Evolutionary conservation across 768 basidiomycete genomes (phyloP).

Genomic region (Phanerochaete carnosa): DNA sequence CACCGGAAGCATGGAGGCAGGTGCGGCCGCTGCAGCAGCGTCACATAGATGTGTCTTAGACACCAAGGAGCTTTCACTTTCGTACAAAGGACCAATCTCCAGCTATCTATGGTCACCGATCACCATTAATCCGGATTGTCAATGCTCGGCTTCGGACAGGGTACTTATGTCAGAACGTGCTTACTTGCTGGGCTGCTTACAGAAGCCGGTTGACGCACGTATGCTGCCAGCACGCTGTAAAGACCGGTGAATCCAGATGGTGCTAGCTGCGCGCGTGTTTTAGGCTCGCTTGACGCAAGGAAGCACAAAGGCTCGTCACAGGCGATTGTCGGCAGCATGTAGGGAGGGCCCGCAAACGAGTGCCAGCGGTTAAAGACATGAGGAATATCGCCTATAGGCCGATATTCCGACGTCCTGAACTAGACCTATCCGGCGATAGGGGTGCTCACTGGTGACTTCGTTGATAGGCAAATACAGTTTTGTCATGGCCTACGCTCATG

Average conservation of each 20-base stretch:
- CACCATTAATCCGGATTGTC: too few relatives aligned
- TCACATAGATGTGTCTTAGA: not conserved
- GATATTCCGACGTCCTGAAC: not conserved
- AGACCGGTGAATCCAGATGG: not conserved
- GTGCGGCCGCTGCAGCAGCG: not conserved
- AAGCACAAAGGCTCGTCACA: not conserved
- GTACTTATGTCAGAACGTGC: not conserved
- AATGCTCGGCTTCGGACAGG: not conserved
- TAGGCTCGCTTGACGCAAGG: slow-evolving; percentile 8
- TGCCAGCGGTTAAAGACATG: not conserved
- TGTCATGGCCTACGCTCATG: not conserved
- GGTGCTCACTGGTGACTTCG: not conserved
- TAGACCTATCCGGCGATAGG: not conserved
- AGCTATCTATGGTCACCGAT: too few relatives aligned
- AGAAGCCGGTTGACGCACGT: not conserved
- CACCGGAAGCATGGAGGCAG: not conserved
- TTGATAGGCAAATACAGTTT: slow-evolving; percentile 3
- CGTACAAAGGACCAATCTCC: too few relatives aligned
- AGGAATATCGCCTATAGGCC: slow-evolving; percentile 1
- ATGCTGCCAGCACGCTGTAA: not conserved
- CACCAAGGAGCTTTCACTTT: not conserved
- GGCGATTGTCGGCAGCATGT: not conserved
- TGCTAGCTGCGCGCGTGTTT: not conserved
- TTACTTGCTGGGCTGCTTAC: not conserved
- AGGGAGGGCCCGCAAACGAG: not conserved